Conservation (phyloP, 345 rosid species). For the Ceriops decandra region DNA sequence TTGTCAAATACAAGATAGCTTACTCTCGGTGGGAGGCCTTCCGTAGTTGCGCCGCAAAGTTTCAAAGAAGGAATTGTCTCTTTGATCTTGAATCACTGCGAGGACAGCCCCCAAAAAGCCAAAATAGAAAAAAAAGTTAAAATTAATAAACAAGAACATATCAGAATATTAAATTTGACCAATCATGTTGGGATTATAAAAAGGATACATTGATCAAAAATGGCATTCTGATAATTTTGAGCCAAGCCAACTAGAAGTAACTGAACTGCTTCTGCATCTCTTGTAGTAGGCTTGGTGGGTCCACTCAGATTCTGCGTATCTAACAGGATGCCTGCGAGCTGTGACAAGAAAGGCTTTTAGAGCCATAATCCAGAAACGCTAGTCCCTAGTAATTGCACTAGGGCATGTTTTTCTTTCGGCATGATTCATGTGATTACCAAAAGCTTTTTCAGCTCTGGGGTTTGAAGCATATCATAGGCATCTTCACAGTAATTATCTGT, state of each 20-base stretch:
- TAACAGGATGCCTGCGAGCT: conserved; percentile 64
- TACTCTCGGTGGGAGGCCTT: conserved; percentile 40
- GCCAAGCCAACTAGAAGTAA: conserved; percentile 48
- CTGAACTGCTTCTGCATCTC: conserved; percentile 67
- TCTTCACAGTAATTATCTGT: conserved; percentile 71
- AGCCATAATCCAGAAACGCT: neutral
- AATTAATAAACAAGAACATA: conserved; percentile 1
- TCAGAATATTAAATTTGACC: neutral
- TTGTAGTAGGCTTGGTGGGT: conserved; percentile 32
- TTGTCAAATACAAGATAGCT: conserved; percentile 5
- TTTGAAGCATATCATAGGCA: conserved; percentile 60
- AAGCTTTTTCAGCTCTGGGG: conserved; percentile 42
- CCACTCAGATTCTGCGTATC: conserved; percentile 51
- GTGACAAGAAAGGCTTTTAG: conserved; percentile 22
- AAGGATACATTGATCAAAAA: conserved; percentile 46
- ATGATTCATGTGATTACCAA: conserved; percentile 30
- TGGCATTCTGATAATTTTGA: conserved; percentile 39
- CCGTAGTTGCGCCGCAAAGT: conserved; percentile 42
- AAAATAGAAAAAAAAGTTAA: neutral
- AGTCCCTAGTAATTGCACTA: conserved; percentile 7
- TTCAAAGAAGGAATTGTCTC: conserved; percentile 35
- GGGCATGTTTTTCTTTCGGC: neutral
- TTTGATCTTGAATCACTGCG: conserved; percentile 51
- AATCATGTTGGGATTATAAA: neutral
- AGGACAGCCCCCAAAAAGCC: neutral